These are phyloP conservation scores for Adansonia madagascariensis DNA, from an alignment of 441 rosid species.

Conservation along the genomic window DNA sequence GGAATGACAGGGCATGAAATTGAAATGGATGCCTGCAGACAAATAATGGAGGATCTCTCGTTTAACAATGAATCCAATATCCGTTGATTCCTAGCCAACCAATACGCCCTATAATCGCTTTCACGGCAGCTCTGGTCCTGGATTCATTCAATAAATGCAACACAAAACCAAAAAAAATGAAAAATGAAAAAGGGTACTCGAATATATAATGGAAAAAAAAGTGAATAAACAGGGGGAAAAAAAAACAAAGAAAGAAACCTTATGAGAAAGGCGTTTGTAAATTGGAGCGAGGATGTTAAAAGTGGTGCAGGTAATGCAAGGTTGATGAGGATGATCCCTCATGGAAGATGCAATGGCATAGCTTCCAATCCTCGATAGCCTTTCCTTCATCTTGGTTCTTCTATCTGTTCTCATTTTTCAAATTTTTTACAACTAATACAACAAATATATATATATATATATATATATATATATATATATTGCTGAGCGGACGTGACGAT, in stretches of 20 bases:
- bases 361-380: slow-evolving; percentile 77
- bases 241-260: slow-evolving; percentile 32
- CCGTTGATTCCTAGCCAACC: slow-evolving; percentile 75
- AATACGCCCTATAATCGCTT: slow-evolving; percentile 66
- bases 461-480: no score
- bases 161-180: neutral
- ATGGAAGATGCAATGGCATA: slow-evolving; percentile 84
- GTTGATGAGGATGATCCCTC: slow-evolving; percentile 67
- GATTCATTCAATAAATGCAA: slow-evolving; percentile 9
- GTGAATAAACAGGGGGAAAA: neutral
- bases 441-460: neutral
- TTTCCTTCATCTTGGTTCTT: slow-evolving; percentile 50
- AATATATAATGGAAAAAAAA: neutral
- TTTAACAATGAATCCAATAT: slow-evolving; percentile 74
- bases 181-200: neutral
- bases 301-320: slow-evolving; percentile 87
- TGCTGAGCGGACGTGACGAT: neutral
- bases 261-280: slow-evolving; percentile 69
- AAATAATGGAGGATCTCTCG: slow-evolving; percentile 84
- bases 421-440: neutral
- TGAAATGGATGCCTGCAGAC: slow-evolving; percentile 68
- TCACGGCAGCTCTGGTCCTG: slow-evolving; percentile 72
- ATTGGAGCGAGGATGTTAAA: slow-evolving; percentile 94
- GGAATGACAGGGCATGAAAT: neutral
- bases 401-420: slow-evolving; percentile 35